Conservation (phyloP, 257 asterid species). For the Nicotiana knightiana region DNA sequence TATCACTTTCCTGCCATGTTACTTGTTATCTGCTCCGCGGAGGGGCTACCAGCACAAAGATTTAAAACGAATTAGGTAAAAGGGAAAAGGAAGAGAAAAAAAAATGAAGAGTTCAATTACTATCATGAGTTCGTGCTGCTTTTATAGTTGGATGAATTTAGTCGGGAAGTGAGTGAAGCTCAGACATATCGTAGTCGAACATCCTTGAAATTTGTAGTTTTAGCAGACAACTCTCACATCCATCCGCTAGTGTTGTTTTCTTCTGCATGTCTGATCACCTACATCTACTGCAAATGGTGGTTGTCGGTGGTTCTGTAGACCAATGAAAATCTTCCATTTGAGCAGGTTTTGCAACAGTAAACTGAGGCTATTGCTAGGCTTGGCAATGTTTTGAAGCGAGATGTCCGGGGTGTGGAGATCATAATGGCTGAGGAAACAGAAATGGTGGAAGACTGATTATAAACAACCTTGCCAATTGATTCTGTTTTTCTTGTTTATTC, state of each 20-base stretch:
- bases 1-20: background rate
- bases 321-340: constrained; percentile 4
- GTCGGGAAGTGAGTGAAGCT: background rate
- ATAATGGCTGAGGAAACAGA: constrained; percentile 83
- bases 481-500: background rate
- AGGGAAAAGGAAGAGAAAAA: background rate
- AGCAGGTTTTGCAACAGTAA: constrained; percentile 84
- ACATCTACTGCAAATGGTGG: background rate
- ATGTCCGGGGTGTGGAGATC: constrained; percentile 78
- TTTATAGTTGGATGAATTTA: background rate
- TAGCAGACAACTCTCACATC: background rate
- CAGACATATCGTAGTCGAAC: background rate
- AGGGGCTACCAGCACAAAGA: background rate
- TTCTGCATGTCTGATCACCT: background rate
- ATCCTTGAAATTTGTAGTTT: background rate
- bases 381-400: constrained; percentile 81
- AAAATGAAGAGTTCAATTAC: background rate
- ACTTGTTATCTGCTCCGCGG: background rate
- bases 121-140: background rate
- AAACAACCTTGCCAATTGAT: background rate
- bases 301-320: background rate
- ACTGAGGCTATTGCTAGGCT: constrained; percentile 88
- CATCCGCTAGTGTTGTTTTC: background rate
- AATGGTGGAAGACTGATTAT: constrained; percentile 35
- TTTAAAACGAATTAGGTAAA: background rate